Percentiles rank a stretch among this genome's conserved stretches.
Evolutionary conservation across 345 rosid genomes (phyloP).

Genomic region (Acer negundo): DNA sequence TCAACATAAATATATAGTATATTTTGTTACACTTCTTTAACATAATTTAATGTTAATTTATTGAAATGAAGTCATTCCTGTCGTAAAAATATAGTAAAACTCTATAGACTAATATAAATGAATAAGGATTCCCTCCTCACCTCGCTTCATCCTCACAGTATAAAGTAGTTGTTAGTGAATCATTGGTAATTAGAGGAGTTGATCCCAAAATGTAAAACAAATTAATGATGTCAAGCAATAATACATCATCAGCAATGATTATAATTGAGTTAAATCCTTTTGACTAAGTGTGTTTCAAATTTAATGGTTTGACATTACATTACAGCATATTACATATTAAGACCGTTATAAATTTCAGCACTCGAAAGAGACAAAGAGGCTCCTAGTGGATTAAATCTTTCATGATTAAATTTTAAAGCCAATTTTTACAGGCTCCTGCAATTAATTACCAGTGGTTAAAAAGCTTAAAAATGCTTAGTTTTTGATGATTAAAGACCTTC

Average conservation of each 20-base stretch:
- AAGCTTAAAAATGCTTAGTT: neutral
- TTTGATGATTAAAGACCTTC: conserved; percentile 24
- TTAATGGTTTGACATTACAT: neutral
- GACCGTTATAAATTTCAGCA: conserved; percentile 14
- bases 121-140: too few relatives aligned
- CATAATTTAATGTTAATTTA: neutral
- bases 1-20: neutral
- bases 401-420: conserved; percentile 25
- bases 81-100: too few relatives aligned
- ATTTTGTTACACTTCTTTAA: too few relatives aligned
- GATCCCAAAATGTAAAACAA: conserved; percentile 6
- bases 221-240: neutral
- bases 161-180: neutral
- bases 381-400: conserved; percentile 20
- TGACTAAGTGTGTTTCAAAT: neutral
- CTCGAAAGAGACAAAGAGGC: conserved; percentile 21
- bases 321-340: neutral
- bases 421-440: conserved; percentile 31
- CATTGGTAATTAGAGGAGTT: neutral
- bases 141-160: too few relatives aligned
- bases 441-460: conserved; percentile 29
- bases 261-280: conserved; percentile 10
- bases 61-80: neutral
- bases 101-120: too few relatives aligned
- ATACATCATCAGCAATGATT: neutral